phyloP scores from a whole-genome alignment of 345 rosid genomes.

The Gossypium thurberi region DNA sequence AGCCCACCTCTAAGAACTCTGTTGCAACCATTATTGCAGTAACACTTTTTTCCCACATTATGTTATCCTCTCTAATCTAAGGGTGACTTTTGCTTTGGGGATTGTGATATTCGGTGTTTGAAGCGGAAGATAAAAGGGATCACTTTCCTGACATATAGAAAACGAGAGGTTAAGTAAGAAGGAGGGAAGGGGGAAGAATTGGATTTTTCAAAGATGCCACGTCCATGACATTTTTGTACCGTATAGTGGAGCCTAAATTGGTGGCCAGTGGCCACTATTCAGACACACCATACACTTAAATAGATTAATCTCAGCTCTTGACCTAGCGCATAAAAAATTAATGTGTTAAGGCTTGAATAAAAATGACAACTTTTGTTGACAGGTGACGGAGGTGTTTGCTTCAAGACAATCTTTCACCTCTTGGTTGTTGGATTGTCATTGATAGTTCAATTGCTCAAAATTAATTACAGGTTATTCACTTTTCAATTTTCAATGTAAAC shows the following conservation, averaged over 20 bases:
- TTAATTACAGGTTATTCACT: too few relatives aligned
- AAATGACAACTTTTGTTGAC: too few relatives aligned
- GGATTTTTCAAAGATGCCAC: background rate
- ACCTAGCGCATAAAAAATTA: too few relatives aligned
- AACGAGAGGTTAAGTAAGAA: background rate
- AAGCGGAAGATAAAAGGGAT: background rate
- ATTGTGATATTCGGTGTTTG: background rate
- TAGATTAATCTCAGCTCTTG: too few relatives aligned
- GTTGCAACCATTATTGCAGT: constrained; percentile 18
- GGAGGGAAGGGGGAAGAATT: background rate
- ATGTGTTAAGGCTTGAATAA: too few relatives aligned
- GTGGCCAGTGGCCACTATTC: too few relatives aligned
- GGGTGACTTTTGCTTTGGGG: background rate
- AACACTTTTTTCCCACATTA: constrained; percentile 15
- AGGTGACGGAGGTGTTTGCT: too few relatives aligned
- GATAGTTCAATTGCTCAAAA: too few relatives aligned
- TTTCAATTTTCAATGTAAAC: too few relatives aligned
- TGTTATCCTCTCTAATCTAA: background rate
- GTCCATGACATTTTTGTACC: background rate
- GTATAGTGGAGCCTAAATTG: background rate
- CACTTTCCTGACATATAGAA: constrained; percentile 1
- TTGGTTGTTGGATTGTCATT: too few relatives aligned
- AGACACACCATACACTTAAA: too few relatives aligned
- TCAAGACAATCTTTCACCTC: too few relatives aligned
- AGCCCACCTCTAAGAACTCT: constrained; percentile 25